These are phyloP conservation scores for Talaromyces adpressus DNA, from an alignment of 495 filamentous ascomycete species.

Conservation along the genomic window DNA sequence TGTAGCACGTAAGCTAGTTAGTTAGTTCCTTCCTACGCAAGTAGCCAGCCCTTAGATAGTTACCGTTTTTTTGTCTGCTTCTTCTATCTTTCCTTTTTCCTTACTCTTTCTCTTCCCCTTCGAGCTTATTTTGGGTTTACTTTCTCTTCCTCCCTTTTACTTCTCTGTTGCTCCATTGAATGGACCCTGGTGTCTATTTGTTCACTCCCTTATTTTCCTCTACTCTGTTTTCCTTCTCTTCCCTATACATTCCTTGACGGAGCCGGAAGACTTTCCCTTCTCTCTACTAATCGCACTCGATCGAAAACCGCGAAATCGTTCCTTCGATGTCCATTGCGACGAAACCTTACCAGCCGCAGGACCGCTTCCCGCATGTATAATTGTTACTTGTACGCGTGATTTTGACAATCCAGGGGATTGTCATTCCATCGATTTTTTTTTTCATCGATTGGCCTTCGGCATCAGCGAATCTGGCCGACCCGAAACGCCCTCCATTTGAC, in stretches of 20 bases:
- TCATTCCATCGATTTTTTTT: background rate
- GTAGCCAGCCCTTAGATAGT: too few relatives aligned
- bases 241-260: background rate
- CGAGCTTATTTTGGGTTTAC: background rate
- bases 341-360: background rate
- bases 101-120: background rate
- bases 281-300: background rate
- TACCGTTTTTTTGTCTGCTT: background rate
- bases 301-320: background rate
- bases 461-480: background rate
- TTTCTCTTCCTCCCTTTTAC: background rate
- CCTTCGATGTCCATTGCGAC: background rate
- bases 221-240: background rate
- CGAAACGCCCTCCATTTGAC: background rate
- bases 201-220: background rate
- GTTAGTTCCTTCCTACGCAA: background rate
- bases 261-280: background rate
- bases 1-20: background rate
- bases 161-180: background rate
- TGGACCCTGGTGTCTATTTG: constrained; percentile 3
- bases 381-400: background rate
- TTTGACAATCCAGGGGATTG: background rate
- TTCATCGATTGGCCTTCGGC: background rate
- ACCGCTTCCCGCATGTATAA: background rate
- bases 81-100: background rate